Evolutionary conservation across 257 asterid genomes (phyloP), one percentile per base, ranked within the genome.

Genomic region (Solanum pimpinellifolium): DNA sequence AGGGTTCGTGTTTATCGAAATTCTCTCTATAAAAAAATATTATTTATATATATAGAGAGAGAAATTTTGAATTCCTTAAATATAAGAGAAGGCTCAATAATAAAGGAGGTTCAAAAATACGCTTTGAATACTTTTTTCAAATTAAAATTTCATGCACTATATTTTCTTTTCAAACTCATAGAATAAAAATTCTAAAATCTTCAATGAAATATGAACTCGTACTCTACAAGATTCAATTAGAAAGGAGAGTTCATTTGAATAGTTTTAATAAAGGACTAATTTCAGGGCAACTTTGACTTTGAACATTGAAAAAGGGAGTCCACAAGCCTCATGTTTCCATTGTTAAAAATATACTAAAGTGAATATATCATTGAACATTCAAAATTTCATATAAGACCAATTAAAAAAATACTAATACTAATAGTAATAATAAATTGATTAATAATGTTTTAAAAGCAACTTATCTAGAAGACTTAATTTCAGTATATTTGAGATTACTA

Each of bases 121-220:
- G 7, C 42, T 39, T 39, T 7, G 9, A 7, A 39, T 8, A 7
- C 7, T 39, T 7, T 39, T 39, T 39, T 7, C 9, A 39, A 39
- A 9, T 7, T 39, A 39, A 37, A 39, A 39, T 39, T 39, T 39
- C 10, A 39, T 6, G 42, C 2, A 39, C 2, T 39, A 39, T 7
- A 39, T 39, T 39, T 39, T 39, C 2, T 0, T 7, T 39, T 39
- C 0, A 7, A 39, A 39, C 9, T 39, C 9, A 0, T 8, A 0
- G 2, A 39, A 39, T 39, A 8, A 39, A 39, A 39, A 0, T 39
- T 39, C 42, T 39, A 39, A 39, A 39, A 39, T 39, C 42, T 39
- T 39, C 9, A 9, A 39, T 39, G 8, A 39, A 39, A 39, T 39
- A 7, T 39, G 10, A 39, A 39, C 9, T 39, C 10, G 9, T 37